Base-by-base conservation (phyloP, 768 basidiomycete species). In the Rhodocollybia butyracea region DNA sequence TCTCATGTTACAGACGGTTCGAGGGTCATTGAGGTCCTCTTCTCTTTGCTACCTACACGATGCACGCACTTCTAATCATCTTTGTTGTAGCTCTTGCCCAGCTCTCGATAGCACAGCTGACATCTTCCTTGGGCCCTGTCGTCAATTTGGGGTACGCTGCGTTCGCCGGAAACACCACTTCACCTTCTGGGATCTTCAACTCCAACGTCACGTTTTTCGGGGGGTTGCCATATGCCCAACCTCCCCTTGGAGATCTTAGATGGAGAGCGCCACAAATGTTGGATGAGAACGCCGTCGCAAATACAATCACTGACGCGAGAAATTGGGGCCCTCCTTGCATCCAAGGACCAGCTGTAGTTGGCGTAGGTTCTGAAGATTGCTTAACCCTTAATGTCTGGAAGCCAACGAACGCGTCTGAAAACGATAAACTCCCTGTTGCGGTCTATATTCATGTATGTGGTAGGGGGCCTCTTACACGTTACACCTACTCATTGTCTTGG, bases 321-420 rank as follows among this genome's bases (percentile, higher is more conserved):
- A 72, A 69, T 51, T 80, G 73, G 70, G 78, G 76, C 0, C 66
- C 76, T 0, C 62, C 76, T 1, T 79, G 77, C 56, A 71, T 80
- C 29, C 79, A 80, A 60, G 61, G 70, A 29, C 77, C 79, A 4
- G 78, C 79, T 8, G 68, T 67, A 1, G 73, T 76, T 6, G 77
- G 76, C 10, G 68, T 78, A 24, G 78, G 77, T 11, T 68, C 68
- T 8, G 78, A 80, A 66, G 74, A 77, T 56, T 78, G 76, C 48
- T 60, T 78, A 36, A 73, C 65, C 8, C 48, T 77, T 24, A 75
- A 76, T 57, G 61, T 77, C 10, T 77, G 76, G 76, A 75, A 71
- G 56, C 76, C 76, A 4, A 65, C 70, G 17, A 68, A 69, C 36
- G 68, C 68, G 8, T 67, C 68, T n/a, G 61, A 58, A 8, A 64